Percentiles rank a stretch among this genome's conserved stretches.
These are phyloP conservation scores for Gossypium turneri DNA, from an alignment of 345 rosid species.

Conservation along the genomic window DNA sequence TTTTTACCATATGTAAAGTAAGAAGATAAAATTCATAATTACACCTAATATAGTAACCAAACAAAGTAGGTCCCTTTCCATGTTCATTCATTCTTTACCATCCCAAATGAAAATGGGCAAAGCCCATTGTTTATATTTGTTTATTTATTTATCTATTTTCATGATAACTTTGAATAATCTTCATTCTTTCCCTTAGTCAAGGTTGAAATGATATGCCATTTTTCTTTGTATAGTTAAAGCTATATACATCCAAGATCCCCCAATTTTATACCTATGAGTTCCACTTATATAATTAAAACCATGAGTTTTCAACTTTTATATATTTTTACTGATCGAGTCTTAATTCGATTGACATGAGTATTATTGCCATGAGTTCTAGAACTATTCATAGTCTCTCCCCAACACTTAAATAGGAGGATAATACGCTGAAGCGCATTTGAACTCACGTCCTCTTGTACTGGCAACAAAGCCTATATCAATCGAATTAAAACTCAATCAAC, in stretches of 20 bases:
- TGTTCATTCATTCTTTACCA: background rate
- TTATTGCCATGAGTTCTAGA: too few species aligned
- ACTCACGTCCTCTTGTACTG: too few species aligned
- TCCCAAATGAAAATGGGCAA: conserved; percentile 8
- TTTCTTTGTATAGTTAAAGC: background rate
- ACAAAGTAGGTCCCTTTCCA: background rate
- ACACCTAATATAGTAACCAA: too few species aligned
- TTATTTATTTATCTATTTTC: background rate
- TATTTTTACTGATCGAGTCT: too few species aligned
- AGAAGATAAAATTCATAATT: too few species aligned
- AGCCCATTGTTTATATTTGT: background rate
- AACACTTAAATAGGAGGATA: too few species aligned
- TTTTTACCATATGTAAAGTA: too few species aligned
- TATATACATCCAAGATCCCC: background rate
- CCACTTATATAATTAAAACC: background rate
- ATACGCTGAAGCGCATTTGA: too few species aligned
- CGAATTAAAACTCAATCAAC: too few species aligned
- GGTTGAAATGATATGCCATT: conserved; percentile 2
- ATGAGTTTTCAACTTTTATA: background rate
- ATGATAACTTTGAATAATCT: conserved; percentile 2
- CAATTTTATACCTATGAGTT: background rate
- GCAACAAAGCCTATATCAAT: too few species aligned
- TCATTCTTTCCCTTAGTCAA: background rate
- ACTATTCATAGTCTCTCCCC: too few species aligned
- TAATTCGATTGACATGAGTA: too few species aligned